phyloP scores from a whole-genome alignment of 2,329 filamentous ascomycete species.

The Cytospora mali region DNA sequence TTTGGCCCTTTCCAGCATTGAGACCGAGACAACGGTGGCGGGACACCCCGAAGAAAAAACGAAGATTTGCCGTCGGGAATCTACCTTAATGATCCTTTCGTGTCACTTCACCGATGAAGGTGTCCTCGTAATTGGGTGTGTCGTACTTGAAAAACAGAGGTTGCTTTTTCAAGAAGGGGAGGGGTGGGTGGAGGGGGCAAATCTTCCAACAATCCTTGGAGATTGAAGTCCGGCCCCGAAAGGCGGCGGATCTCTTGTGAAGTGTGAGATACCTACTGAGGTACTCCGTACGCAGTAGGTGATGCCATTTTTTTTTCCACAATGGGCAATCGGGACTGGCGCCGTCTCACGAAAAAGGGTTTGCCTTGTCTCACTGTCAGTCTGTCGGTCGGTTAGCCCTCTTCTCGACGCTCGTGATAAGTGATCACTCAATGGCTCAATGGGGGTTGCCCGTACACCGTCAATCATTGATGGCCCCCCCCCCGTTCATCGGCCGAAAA shows the following conservation, averaged over 20 bases:
- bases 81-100: slow-evolving; percentile 18
- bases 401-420: not conserved
- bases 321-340: not conserved
- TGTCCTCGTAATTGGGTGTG: not conserved
- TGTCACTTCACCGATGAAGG: slow-evolving; percentile 3
- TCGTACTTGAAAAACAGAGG: slow-evolving; percentile 5
- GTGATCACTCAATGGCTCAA: no score
- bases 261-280: no score
- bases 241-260: not conserved
- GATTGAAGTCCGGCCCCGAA: no score
- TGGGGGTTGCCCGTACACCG: no score
- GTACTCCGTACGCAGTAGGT: no score
- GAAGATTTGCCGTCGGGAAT: slow-evolving; percentile 8
- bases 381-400: no score
- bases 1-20: not conserved
- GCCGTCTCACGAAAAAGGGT: not conserved
- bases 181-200: slow-evolving; percentile 4
- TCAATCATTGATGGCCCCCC: no score
- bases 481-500: no score
- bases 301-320: not conserved
- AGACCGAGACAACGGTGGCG: not conserved
- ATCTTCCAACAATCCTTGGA: slow-evolving; percentile 5
- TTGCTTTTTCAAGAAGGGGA: slow-evolving; percentile 7
- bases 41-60: not conserved
- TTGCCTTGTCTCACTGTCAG: not conserved